Percentiles rank a stretch among this genome's conserved stretches.
These are phyloP conservation scores for Malus hybrid DNA, from an alignment of 331 rosid genomes.

Conservation along the genomic window DNA sequence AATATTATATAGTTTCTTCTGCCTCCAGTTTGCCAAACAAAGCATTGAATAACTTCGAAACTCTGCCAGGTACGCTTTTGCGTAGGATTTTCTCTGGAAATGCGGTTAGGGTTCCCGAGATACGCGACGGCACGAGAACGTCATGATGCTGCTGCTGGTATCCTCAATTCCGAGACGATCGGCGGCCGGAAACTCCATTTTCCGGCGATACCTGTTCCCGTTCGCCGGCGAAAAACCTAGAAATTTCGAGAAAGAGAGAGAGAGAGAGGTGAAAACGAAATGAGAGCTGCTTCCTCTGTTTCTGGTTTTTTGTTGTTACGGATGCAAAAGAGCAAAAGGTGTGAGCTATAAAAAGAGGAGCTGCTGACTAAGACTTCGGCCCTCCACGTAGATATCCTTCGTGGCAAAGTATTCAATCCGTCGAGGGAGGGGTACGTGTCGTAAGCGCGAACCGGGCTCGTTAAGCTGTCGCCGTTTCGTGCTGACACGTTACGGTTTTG, in stretches of 20 bases:
- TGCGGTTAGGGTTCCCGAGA: conserved; percentile 22
- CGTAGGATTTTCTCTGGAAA: conserved; percentile 34
- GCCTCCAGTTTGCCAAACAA: conserved; percentile 21
- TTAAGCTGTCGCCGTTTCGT: not conserved
- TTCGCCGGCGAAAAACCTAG: not conserved
- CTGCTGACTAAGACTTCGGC: conserved; percentile 16
- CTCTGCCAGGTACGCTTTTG: conserved; percentile 63
- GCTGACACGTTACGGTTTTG: conserved; percentile 27
- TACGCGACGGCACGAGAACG: conserved; percentile 16
- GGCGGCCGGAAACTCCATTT: conserved; percentile 16
- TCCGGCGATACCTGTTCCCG: conserved; percentile 8
- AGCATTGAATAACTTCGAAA: conserved; percentile 65
- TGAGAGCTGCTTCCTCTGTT: not conserved
- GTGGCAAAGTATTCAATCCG: conserved; percentile 17
- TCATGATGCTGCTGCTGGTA: not conserved
- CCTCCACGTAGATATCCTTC: conserved; percentile 37
- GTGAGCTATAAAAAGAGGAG: conserved; percentile 17
- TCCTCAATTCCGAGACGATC: conserved; percentile 1
- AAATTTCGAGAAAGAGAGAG: not conserved
- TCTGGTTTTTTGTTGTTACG: conserved; percentile 6
- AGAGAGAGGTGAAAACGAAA: not conserved
- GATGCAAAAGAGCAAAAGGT: not conserved
- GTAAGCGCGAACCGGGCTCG: conserved; percentile 7
- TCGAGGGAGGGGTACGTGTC: conserved; percentile 11
- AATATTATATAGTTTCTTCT: conserved; percentile 16